phyloP scores from a whole-genome alignment of 179 eudicot genomes.

The Corrigiola litoralis region DNA sequence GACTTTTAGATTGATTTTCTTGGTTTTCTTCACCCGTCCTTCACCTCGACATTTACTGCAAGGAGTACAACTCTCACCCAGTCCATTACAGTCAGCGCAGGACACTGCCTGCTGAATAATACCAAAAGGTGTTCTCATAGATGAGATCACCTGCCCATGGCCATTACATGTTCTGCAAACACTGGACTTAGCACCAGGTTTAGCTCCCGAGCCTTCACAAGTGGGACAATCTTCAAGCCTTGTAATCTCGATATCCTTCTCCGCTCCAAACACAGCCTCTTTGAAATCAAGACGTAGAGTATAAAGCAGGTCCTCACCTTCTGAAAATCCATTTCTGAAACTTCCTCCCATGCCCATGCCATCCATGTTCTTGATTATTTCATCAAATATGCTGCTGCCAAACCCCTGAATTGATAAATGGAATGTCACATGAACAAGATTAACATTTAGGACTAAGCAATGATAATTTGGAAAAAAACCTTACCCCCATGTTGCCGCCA shows the following conservation, averaged over 20 bases:
- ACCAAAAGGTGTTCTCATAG: constrained; percentile 87
- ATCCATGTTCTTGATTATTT: constrained; percentile 61
- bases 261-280: constrained; percentile 84
- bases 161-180: constrained; percentile 72
- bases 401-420: constrained; percentile 55
- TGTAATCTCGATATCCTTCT: constrained; percentile 69
- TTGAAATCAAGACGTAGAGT: constrained; percentile 62
- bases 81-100: constrained; percentile 71
- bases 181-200: constrained; percentile 62
- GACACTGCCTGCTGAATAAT: constrained; percentile 75
- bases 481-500: constrained; percentile 78
- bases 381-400: constrained; percentile 81
- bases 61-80: constrained; percentile 68
- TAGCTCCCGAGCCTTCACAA: constrained; percentile 83
- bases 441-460: too few species aligned
- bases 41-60: constrained; percentile 78
- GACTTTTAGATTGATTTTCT: constrained; percentile 59
- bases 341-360: constrained; percentile 82
- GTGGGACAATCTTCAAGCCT: constrained; percentile 73
- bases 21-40: constrained; percentile 62
- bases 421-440: not conserved
- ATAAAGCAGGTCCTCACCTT: constrained; percentile 72
- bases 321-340: constrained; percentile 51
- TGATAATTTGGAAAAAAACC: constrained; percentile 13
- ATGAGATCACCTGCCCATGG: constrained; percentile 78